These are phyloP conservation scores for Tricholoma bakamatsutake DNA, from an alignment of 768 basidiomycete genomes.

Conservation along the genomic window DNA sequence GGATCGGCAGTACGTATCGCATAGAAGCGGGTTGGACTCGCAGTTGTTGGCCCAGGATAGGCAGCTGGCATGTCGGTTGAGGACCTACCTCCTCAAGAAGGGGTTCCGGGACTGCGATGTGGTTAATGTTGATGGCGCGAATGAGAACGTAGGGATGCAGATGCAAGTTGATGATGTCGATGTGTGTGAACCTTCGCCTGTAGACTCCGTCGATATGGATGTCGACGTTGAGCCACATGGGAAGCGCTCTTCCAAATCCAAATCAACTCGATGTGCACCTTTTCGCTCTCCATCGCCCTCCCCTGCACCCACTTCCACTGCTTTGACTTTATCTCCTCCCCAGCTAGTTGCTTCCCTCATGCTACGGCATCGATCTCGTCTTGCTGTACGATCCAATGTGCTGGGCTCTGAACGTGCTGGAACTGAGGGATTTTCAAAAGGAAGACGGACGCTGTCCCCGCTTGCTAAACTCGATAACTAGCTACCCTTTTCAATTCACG, in stretches of 20 bases:
- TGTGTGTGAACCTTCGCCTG: background rate
- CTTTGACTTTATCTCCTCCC: background rate
- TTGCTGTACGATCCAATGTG: background rate
- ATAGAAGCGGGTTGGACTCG: too few relatives aligned
- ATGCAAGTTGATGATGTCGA: slow-evolving; percentile 11
- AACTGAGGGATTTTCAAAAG: background rate
- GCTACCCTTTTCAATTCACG: background rate
- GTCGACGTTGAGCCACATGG: slow-evolving; percentile 13
- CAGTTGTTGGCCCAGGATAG: slow-evolving; percentile 12
- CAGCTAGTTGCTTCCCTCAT: slow-evolving; percentile 15
- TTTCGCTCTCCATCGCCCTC: background rate
- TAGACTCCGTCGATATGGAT: slow-evolving; percentile 17
- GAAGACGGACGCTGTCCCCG: slow-evolving; percentile 11
- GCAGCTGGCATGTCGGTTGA: slow-evolving; percentile 16
- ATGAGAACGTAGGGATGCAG: slow-evolving; percentile 8
- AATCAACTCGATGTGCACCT: slow-evolving; percentile 4
- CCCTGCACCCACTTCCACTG: background rate
- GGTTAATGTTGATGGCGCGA: slow-evolving; percentile 13
- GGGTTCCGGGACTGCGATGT: slow-evolving; percentile 10
- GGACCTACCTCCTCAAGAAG: slow-evolving; percentile 11
- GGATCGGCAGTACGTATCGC: background rate
- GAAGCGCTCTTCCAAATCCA: slow-evolving; percentile 4
- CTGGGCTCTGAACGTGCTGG: slow-evolving; percentile 3
- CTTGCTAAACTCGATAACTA: slow-evolving; percentile 4
- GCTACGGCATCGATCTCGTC: slow-evolving; percentile 6